Evolutionary conservation across 1,139 yeast genomes (phyloP).

Genomic region (Magnusiomyces fungicola): DNA sequence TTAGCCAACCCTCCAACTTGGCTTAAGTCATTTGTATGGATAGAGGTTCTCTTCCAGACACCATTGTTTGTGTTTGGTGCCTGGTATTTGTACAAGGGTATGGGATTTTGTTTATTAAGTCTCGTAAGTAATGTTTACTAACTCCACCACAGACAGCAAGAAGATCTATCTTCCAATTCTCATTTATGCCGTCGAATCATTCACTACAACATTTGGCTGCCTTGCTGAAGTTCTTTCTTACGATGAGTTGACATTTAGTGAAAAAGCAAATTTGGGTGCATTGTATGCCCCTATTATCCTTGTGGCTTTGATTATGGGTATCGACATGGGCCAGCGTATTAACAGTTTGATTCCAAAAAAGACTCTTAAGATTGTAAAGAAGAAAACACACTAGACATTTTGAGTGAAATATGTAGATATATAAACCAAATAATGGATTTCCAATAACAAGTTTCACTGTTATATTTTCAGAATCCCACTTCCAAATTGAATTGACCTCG

Average conservation of each 20-base stretch:
- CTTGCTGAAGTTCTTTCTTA: slow-evolving; percentile 25
- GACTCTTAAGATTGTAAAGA: too few relatives aligned
- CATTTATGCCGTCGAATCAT: slow-evolving; percentile 73
- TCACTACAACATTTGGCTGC: slow-evolving; percentile 65
- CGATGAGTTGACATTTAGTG: slow-evolving; percentile 27
- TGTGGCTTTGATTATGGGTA: slow-evolving; percentile 51
- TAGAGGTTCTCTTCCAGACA: slow-evolving; percentile 67
- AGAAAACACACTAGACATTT: too few relatives aligned
- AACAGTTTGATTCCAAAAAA: too few relatives aligned
- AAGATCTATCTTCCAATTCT: slow-evolving; percentile 45
- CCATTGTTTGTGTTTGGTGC: slow-evolving; percentile 60
- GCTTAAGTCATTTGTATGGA: slow-evolving; percentile 61
- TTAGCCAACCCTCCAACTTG: slow-evolving; percentile 53
- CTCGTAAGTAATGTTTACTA: not conserved
- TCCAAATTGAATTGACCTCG: too few relatives aligned
- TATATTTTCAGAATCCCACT: too few relatives aligned
- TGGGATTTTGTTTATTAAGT: not conserved
- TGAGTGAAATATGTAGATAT: too few relatives aligned
- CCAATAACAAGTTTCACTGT: too few relatives aligned
- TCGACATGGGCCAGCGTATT: slow-evolving; percentile 38
- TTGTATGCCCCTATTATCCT: slow-evolving; percentile 63
- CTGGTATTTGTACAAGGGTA: slow-evolving; percentile 24
- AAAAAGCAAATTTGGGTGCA: slow-evolving; percentile 39
- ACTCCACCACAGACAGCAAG: slow-evolving; percentile 18
- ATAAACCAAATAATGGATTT: too few relatives aligned